Evolutionary conservation across 257 asterid species (phyloP).

Genomic region (Scutellaria minor): DNA sequence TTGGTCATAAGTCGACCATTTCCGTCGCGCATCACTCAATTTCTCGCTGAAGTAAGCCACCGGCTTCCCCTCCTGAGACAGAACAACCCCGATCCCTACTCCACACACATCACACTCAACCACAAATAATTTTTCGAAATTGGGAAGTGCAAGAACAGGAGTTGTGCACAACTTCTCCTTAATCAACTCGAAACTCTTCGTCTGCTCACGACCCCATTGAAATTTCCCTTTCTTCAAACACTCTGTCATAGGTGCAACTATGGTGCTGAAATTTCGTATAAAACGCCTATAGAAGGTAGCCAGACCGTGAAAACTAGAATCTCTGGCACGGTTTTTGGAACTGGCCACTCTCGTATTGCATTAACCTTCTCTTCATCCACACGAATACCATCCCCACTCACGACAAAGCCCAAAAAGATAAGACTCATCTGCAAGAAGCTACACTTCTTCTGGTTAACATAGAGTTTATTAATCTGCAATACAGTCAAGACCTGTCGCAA

Average conservation of each 20-base stretch:
- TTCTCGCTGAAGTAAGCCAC: background rate
- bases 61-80: background rate
- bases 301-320: background rate
- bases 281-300: background rate
- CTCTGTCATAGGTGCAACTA: background rate
- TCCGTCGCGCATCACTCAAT: background rate
- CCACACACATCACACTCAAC: slow-evolving; percentile 10
- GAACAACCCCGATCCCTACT: background rate
- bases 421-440: background rate
- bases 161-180: background rate
- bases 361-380: background rate
- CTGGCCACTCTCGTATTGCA: background rate
- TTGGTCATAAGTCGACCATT: background rate
- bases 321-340: background rate
- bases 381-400: background rate
- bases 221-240: too few species aligned
- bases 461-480: background rate
- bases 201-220: background rate
- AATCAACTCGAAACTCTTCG: background rate
- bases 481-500: background rate
- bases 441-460: background rate
- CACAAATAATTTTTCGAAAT: background rate
- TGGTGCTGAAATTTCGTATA: background rate
- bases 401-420: background rate
- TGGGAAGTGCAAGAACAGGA: background rate